Evolutionary conservation across 139 green algal species (phyloP).

Genomic region (Volvox africanus): DNA sequence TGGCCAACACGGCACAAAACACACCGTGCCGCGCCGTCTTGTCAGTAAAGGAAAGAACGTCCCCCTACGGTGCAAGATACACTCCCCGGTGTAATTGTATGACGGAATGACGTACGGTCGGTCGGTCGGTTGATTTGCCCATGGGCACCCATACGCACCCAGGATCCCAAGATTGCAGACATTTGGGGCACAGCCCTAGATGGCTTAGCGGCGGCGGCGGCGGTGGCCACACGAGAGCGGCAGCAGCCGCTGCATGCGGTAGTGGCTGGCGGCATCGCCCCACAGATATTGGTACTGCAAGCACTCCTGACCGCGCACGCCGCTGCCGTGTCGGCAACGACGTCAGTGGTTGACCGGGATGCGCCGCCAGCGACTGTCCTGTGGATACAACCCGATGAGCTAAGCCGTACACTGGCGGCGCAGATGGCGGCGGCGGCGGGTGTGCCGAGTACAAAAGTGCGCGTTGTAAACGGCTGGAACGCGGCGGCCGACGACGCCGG

Average conservation of each 20-base stretch:
- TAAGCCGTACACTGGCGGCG: slow-evolving; percentile 7
- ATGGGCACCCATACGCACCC: too few relatives aligned
- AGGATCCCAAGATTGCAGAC: neutral
- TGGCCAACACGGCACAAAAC: neutral
- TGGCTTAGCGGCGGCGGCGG: neutral
- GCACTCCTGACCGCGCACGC: neutral
- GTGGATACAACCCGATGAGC: slow-evolving; percentile 25
- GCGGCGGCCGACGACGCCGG: neutral
- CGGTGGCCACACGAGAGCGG: neutral
- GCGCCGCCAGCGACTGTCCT: neutral
- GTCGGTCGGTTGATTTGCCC: too few relatives aligned
- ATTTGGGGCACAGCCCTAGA: neutral
- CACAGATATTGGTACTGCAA: slow-evolving; percentile 22
- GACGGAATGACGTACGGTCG: too few relatives aligned
- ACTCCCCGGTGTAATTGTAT: too few relatives aligned
- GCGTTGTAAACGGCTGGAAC: neutral
- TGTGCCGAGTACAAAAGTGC: neutral
- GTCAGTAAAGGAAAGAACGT: too few relatives aligned
- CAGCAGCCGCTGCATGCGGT: neutral
- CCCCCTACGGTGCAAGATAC: too few relatives aligned
- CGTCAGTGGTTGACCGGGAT: neutral
- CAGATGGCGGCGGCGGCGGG: slow-evolving; percentile 29
- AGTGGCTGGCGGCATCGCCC: neutral
- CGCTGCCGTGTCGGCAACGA: neutral
- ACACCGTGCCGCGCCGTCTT: too few relatives aligned